Conservation (phyloP, 2,329 filamentous ascomycete species). For the Penicillium sp. region DNA sequence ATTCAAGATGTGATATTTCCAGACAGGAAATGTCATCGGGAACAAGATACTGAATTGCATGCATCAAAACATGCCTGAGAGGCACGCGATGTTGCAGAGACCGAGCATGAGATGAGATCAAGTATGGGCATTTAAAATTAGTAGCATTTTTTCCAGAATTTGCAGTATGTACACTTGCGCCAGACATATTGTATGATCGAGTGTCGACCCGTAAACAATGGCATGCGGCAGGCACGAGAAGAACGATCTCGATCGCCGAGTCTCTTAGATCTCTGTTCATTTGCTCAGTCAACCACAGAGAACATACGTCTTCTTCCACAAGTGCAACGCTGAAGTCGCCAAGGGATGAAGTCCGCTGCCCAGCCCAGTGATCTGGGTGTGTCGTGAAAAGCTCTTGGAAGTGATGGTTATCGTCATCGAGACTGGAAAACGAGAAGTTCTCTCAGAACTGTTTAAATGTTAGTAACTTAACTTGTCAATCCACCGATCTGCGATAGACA, state of each 20-base stretch:
- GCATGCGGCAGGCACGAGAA: neutral
- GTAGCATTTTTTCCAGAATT: neutral
- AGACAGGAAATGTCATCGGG: neutral
- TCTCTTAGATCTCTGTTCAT: slow-evolving; percentile 52
- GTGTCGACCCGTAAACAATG: neutral
- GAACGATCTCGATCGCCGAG: neutral
- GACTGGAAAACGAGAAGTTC: slow-evolving; percentile 23
- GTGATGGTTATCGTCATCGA: slow-evolving; percentile 41
- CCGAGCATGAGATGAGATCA: neutral
- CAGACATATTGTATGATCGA: neutral
- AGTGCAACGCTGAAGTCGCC: slow-evolving; percentile 12
- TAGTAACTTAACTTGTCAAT: neutral
- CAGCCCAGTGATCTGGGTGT: slow-evolving; percentile 20
- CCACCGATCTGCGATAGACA: neutral
- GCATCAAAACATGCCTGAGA: neutral
- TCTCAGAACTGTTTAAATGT: slow-evolving; percentile 6
- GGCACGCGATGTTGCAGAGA: neutral
- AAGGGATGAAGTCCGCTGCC: slow-evolving; percentile 39
- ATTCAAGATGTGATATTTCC: neutral
- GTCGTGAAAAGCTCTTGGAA: slow-evolving; percentile 40
- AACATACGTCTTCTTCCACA: slow-evolving; percentile 39
- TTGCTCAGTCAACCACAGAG: slow-evolving; percentile 41
- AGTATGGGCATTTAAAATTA: neutral
- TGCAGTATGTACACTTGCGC: slow-evolving; percentile 8
- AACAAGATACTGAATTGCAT: neutral